phyloP scores from a whole-genome alignment of 2,329 filamentous ascomycete genomes.

The Diaporthe longicolla region DNA sequence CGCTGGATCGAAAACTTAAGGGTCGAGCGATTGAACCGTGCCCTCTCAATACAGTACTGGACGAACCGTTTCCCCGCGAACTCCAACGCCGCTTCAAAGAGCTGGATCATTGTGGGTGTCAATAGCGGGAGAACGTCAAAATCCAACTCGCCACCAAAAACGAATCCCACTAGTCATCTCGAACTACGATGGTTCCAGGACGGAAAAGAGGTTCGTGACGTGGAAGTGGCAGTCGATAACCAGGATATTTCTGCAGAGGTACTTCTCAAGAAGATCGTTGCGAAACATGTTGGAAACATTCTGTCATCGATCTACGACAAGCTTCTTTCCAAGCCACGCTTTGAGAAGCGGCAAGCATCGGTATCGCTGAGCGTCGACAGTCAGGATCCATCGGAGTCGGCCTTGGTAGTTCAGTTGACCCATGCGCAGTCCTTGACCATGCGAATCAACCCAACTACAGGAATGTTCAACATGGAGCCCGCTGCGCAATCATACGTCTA shows the following conservation, averaged over 20 bases:
- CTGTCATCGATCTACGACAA: slow-evolving; percentile 76
- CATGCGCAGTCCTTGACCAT: slow-evolving; percentile 72
- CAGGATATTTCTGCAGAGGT: slow-evolving; percentile 79
- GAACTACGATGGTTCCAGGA: slow-evolving; percentile 87
- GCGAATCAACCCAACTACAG: slow-evolving; percentile 82
- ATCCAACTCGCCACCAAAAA: slow-evolving; percentile 55
- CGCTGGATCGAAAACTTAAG: slow-evolving; percentile 85
- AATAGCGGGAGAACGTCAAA: slow-evolving; percentile 70
- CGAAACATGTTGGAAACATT: slow-evolving; percentile 80
- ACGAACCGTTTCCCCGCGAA: slow-evolving; percentile 70
- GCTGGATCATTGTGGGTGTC: slow-evolving; percentile 91
- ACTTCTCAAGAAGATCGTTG: slow-evolving; percentile 81
- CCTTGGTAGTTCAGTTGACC: slow-evolving; percentile 78
- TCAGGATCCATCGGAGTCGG: slow-evolving; percentile 76
- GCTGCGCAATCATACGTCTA: slow-evolving; percentile 64
- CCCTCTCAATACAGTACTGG: slow-evolving; percentile 94
- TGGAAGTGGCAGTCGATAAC: slow-evolving; percentile 77
- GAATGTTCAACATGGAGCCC: slow-evolving; percentile 80
- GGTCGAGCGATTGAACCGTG: slow-evolving; percentile 84
- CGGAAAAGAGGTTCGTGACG: slow-evolving; percentile 79
- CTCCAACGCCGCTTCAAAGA: slow-evolving; percentile 70
- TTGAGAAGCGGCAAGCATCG: slow-evolving; percentile 70
- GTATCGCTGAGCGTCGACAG: slow-evolving; percentile 71
- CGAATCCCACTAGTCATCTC: slow-evolving; percentile 67
- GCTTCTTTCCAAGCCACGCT: slow-evolving; percentile 73